phyloP scores from a whole-genome alignment of 2,329 filamentous ascomycete genomes.

The Trichoderma guizhouense region DNA sequence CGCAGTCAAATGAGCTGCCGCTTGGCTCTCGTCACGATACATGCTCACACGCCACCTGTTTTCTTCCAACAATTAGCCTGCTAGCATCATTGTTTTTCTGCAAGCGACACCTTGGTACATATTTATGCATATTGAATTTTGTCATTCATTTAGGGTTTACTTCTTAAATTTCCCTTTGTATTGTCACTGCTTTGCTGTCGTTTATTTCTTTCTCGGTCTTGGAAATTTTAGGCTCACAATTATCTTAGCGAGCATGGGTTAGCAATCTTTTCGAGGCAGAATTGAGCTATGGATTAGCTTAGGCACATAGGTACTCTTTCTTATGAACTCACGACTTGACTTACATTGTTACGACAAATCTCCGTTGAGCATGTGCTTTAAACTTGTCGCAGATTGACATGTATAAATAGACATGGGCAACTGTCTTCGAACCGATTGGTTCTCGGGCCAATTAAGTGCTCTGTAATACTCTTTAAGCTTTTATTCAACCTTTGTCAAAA shows the following conservation, averaged over 20 bases:
- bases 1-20: background rate
- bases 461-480: background rate
- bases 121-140: background rate
- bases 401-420: rapidly evolving
- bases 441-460: background rate
- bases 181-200: too few relatives aligned
- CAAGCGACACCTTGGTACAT: background rate
- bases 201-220: too few relatives aligned
- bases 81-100: background rate
- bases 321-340: too few relatives aligned
- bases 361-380: too few relatives aligned
- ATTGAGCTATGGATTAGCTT: too few relatives aligned
- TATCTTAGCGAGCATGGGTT: too few relatives aligned
- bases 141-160: background rate
- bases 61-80: background rate
- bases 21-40: too few relatives aligned
- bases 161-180: background rate
- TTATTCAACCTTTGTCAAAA: background rate
- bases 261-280: too few relatives aligned
- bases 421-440: background rate
- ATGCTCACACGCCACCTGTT: background rate
- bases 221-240: too few relatives aligned
- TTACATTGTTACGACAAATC: too few relatives aligned
- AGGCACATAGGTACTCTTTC: too few relatives aligned
- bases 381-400: too few relatives aligned